Percentiles rank a stretch among this genome's conserved stretches.
phyloP scores from a whole-genome alignment of 164 flowering plant genomes.

The Euptelea pleiosperma region DNA sequence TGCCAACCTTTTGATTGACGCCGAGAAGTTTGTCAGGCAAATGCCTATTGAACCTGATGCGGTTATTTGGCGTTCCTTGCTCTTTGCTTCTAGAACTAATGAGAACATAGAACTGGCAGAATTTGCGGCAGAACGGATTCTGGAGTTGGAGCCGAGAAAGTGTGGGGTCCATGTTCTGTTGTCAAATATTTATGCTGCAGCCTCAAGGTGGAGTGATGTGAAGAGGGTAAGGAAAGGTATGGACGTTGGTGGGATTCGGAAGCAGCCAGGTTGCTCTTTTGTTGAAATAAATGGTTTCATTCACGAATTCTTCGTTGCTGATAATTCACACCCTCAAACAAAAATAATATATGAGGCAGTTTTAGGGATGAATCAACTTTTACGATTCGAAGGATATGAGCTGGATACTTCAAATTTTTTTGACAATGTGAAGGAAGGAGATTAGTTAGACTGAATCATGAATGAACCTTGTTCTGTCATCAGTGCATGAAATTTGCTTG shows the following conservation, averaged over 20 bases:
- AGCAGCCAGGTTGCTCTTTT: constrained; percentile 32
- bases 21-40: constrained; percentile 20
- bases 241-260: constrained; percentile 20
- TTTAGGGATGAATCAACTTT: constrained; percentile 12
- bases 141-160: constrained; percentile 29
- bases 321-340: constrained; percentile 23
- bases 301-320: constrained; percentile 30
- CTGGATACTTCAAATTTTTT: constrained; percentile 17
- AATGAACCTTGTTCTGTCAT: background rate
- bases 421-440: background rate
- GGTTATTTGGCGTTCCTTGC: constrained; percentile 34
- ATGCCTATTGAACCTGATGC: constrained; percentile 38
- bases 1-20: constrained; percentile 31
- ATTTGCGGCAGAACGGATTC: constrained; percentile 23
- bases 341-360: constrained; percentile 15
- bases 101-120: constrained; percentile 28
- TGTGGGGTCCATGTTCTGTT: constrained; percentile 30
- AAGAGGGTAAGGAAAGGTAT: constrained; percentile 29
- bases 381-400: constrained; percentile 19
- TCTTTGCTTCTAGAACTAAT: constrained; percentile 27
- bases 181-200: constrained; percentile 29
- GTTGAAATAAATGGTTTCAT: constrained; percentile 32
- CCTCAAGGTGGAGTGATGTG: constrained; percentile 33
- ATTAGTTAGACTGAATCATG: background rate
- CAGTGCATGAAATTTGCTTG: background rate